Evolutionary conservation across 2,329 filamentous ascomycete species (phyloP).

Genomic region (Cryphonectria naterciae): DNA sequence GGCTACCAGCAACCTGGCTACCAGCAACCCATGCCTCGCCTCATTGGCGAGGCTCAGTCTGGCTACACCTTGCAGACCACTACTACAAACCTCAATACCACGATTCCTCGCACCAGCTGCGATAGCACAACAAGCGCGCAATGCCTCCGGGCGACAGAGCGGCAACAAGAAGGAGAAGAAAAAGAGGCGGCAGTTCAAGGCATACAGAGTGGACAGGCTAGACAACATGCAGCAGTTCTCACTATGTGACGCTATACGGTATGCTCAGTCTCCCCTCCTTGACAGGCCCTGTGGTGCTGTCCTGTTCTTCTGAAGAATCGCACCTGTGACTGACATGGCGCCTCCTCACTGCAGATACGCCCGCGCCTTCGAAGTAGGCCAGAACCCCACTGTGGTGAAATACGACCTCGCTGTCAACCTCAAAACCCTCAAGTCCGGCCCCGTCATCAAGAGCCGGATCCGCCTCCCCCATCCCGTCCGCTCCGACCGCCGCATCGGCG

Average conservation of each 20-base stretch:
- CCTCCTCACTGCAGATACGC: slow-evolving; percentile 67
- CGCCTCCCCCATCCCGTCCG: slow-evolving; percentile 88
- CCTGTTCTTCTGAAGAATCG: no score
- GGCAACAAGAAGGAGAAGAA: slow-evolving; percentile 59
- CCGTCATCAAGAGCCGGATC: slow-evolving; percentile 84
- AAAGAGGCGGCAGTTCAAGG: slow-evolving; percentile 66
- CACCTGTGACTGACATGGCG: neutral
- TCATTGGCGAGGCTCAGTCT: slow-evolving; percentile 57
- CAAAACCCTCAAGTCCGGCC: slow-evolving; percentile 81
- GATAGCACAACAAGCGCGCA: slow-evolving; percentile 46
- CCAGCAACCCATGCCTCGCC: slow-evolving; percentile 57
- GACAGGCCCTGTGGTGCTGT: no score
- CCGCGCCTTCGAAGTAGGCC: slow-evolving; percentile 88
- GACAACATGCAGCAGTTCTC: slow-evolving; percentile 73
- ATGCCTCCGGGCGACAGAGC: slow-evolving; percentile 42
- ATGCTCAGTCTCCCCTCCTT: slow-evolving; percentile 34
- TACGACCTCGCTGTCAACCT: slow-evolving; percentile 89
- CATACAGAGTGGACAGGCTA: slow-evolving; percentile 68
- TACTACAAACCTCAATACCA: slow-evolving; percentile 47
- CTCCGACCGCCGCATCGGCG: slow-evolving; percentile 85
- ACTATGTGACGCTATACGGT: slow-evolving; percentile 93
- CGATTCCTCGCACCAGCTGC: slow-evolving; percentile 54
- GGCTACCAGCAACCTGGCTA: slow-evolving; percentile 58
- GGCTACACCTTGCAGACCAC: slow-evolving; percentile 47
- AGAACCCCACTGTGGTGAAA: slow-evolving; percentile 72